These are phyloP conservation scores for grape (Vitis vinifera) DNA, from an alignment of 164 flowering plant genomes.

Conservation along the genomic window DNA sequence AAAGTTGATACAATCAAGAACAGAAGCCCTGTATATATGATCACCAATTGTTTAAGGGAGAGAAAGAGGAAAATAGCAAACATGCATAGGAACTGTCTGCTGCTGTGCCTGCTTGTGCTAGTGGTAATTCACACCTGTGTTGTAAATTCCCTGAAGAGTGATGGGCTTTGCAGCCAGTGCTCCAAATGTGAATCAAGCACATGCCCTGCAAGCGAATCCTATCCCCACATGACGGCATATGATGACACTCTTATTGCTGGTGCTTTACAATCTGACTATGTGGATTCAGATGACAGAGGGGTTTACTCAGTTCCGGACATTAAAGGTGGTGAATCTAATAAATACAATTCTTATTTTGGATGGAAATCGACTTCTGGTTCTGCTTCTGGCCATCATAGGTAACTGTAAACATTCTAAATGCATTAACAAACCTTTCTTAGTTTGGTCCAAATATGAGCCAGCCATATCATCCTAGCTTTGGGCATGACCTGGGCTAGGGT, in stretches of 20 bases:
- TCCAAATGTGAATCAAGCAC: conserved; percentile 35
- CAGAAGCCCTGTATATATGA: background rate
- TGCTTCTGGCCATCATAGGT: conserved; percentile 62
- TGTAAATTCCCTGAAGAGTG: conserved; percentile 27
- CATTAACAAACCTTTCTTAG: too few species aligned
- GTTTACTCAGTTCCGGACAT: conserved; percentile 61
- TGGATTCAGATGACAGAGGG: conserved; percentile 37
- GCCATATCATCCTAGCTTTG: too few species aligned
- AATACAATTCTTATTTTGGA: conserved; percentile 52
- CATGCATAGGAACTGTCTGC: conserved; percentile 16
- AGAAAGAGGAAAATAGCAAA: background rate
- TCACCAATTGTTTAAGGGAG: background rate
- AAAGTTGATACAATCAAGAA: conserved; percentile 22
- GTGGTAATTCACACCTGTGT: conserved; percentile 3
- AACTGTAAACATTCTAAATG: background rate
- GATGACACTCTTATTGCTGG: conserved; percentile 59
- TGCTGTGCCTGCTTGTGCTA: conserved; percentile 12
- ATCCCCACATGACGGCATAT: conserved; percentile 64
- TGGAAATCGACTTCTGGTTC: conserved; percentile 76
- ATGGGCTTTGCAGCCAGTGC: conserved; percentile 51
- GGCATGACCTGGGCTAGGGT: too few species aligned
- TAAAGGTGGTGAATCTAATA: conserved; percentile 36
- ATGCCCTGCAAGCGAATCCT: conserved; percentile 61
- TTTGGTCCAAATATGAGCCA: too few species aligned
- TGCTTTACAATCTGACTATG: conserved; percentile 63